Base-by-base conservation (phyloP, 352 stramenopile species). In the Pythium pyrilobum region DNA sequence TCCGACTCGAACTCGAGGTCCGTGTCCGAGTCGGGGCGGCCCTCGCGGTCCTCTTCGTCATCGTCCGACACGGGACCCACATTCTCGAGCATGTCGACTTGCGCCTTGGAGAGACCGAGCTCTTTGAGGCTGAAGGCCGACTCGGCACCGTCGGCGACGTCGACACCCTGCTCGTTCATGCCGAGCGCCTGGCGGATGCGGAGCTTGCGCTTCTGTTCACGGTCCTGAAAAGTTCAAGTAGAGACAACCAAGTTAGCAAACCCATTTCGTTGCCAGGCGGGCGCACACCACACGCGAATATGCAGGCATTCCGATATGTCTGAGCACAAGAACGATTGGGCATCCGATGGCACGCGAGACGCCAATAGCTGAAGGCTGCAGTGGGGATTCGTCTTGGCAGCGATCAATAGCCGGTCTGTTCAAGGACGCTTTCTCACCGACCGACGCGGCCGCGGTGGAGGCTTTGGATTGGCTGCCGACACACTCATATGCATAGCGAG, bases 351-450 rank as follows among this genome's bases (percentile, higher is more conserved):
- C 78, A 66, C 71, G 52, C 62, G 49, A 78, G 71, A 69, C 64
- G 67, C 62, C 69, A 91, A 95, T 79, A 95, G 85, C 85, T 95
- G 85, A 92, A 94, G 85, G 85, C 81, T 95, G 82, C 85, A 89
- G 60, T 56, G 56, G 47, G 31, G 46, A 57, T 65, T 85, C 57
- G 13, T 93, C 51, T 95, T 46, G 85, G 82, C 84, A 83, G 63
- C 63, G 13, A 85, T 92, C 85, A 95, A 95, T 95, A 91, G 83
- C 84, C 82, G 77, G 77, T 93, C 85, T 90, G 85, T 95, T 95
- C 85, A 95, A 95, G 79, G 85, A 93, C 81, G 72, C 85, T 76
- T 70, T 68, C 74, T 60, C 73, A 89, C 34, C 53, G 54, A 64
- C 24, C 25, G 46, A 31, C 60, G 55, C 56, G 45, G 45, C 46